A percentile compares a stretch with the other conserved stretches of the same genome.
Conservation (phyloP, 1,284 basidiomycete species). For the Boletus smithii region DNA sequence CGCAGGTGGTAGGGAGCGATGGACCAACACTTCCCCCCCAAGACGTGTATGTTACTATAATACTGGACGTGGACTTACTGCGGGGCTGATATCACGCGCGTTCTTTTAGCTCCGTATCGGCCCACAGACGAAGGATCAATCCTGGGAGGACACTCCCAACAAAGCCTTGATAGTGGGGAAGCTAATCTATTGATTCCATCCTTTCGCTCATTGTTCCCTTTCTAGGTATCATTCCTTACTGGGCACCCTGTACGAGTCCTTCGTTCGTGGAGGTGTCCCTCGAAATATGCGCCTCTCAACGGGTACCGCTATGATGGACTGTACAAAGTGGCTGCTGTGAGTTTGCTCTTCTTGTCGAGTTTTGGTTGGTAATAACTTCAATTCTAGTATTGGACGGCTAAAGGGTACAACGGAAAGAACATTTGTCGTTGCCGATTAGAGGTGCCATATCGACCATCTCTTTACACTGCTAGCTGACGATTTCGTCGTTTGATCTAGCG, state of each 20-base stretch:
- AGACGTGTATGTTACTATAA: conserved; percentile 19
- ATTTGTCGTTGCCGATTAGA: conserved; percentile 31
- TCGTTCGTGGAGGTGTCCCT: conserved; percentile 20
- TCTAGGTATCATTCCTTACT: conserved; percentile 23
- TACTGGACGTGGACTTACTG: not conserved
- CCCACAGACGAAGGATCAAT: conserved; percentile 26
- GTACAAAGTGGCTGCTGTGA: conserved; percentile 23
- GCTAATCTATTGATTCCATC: not conserved
- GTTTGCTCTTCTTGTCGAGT: not conserved
- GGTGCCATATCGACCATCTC: conserved; percentile 10
- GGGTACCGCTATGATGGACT: conserved; percentile 32
- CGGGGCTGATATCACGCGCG: not conserved
- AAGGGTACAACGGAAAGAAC: conserved; percentile 8
- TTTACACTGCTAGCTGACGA: not conserved
- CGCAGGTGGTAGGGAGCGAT: conserved; percentile 18
- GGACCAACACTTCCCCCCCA: conserved; percentile 5
- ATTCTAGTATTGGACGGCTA: conserved; percentile 22
- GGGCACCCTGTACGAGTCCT: conserved; percentile 25
- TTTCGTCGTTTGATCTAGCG: conserved; percentile 15
- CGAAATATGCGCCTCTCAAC: conserved; percentile 23
- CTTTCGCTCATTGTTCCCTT: not conserved
- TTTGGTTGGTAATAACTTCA: not conserved
- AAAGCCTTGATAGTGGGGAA: conserved; percentile 19
- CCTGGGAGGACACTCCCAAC: conserved; percentile 20
- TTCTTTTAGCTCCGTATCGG: conserved; percentile 18